Conservation (phyloP, 2,329 filamentous ascomycete genomes). For the Parastagonospora avenae region DNA sequence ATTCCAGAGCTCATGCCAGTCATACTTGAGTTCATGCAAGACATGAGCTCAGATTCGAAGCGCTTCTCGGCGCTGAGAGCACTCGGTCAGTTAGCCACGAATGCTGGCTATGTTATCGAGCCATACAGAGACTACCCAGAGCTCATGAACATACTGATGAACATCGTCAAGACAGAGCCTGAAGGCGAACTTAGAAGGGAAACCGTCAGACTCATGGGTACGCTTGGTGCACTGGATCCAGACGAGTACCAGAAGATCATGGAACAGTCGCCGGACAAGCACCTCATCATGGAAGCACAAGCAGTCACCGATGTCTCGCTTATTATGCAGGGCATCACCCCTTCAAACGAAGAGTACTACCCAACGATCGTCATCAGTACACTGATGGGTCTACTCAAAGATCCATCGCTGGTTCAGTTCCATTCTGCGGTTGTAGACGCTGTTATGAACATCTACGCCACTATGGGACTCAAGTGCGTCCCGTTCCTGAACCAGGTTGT, state of each 20-base stretch:
- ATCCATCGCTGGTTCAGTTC: slow-evolving; percentile 85
- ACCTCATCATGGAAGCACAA: slow-evolving; percentile 70
- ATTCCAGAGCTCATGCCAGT: slow-evolving; percentile 93
- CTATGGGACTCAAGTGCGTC: slow-evolving; percentile 92
- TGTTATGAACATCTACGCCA: slow-evolving; percentile 98
- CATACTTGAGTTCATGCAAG: slow-evolving; percentile 90
- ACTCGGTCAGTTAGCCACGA: slow-evolving; percentile 89
- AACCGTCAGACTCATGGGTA: slow-evolving; percentile 95
- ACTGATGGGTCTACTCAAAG: slow-evolving; percentile 87
- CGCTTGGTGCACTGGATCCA: slow-evolving; percentile 90
- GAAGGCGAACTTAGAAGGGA: slow-evolving; percentile 85
- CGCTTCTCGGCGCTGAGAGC: slow-evolving; percentile 90
- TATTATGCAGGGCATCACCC: slow-evolving; percentile 96
- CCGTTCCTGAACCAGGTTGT: slow-evolving; percentile 93
- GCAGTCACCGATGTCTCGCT: slow-evolving; percentile 88
- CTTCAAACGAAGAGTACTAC: slow-evolving; percentile 97
- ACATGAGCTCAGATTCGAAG: slow-evolving; percentile 88
- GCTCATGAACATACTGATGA: slow-evolving; percentile 87
- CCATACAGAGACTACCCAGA: slow-evolving; percentile 96
- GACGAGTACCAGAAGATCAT: slow-evolving; percentile 96
- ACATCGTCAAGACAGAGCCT: slow-evolving; percentile 91
- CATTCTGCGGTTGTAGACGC: slow-evolving; percentile 95
- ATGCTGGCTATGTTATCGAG: slow-evolving; percentile 95
- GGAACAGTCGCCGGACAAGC: slow-evolving; percentile 82
- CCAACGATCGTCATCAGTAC: slow-evolving; percentile 98